phyloP scores from a whole-genome alignment of 768 basidiomycete genomes.

The Tricholoma furcatifolium region DNA sequence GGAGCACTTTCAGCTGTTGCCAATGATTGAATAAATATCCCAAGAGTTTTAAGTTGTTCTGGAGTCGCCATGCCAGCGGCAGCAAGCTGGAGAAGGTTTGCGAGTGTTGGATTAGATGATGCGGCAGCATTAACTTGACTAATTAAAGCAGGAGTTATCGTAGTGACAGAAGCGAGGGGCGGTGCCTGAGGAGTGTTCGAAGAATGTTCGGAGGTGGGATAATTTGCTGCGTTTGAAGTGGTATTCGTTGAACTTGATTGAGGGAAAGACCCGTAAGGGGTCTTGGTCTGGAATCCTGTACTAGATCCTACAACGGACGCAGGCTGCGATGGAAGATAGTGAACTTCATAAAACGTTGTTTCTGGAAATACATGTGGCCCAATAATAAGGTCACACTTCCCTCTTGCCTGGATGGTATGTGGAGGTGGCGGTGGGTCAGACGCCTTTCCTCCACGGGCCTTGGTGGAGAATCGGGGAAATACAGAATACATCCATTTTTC shows the following conservation, averaged over 20 bases:
- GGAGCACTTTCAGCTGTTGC: slow-evolving; percentile 31
- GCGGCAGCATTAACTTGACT: slow-evolving; percentile 67
- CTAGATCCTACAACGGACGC: slow-evolving; percentile 11
- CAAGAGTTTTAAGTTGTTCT: slow-evolving; percentile 67
- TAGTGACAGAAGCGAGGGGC: slow-evolving; percentile 41
- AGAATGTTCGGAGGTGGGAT: slow-evolving; percentile 1
- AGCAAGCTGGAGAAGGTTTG: slow-evolving; percentile 63
- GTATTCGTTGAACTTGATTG: not conserved
- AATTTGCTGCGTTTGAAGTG: not conserved
- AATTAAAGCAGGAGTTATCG: slow-evolving; percentile 58
- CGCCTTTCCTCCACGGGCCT: slow-evolving; percentile 56
- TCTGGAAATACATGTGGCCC: slow-evolving; percentile 74
- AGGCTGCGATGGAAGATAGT: slow-evolving; percentile 48
- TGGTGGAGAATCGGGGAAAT: slow-evolving; percentile 73
- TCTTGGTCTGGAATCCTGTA: slow-evolving; percentile 25
- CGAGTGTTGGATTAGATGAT: slow-evolving; percentile 63
- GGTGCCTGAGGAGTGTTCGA: slow-evolving; percentile 40
- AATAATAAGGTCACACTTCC: slow-evolving; percentile 68
- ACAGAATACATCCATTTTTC: slow-evolving; percentile 67
- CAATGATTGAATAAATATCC: slow-evolving; percentile 70
- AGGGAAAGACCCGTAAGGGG: slow-evolving; percentile 23
- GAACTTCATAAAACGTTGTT: slow-evolving; percentile 71
- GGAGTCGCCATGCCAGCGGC: slow-evolving; percentile 59
- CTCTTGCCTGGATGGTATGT: slow-evolving; percentile 63
- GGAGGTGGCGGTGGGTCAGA: slow-evolving; percentile 55